Evolutionary conservation across 352 stramenopile species (phyloP).

Genomic region (Phytopythium aichiense): DNA sequence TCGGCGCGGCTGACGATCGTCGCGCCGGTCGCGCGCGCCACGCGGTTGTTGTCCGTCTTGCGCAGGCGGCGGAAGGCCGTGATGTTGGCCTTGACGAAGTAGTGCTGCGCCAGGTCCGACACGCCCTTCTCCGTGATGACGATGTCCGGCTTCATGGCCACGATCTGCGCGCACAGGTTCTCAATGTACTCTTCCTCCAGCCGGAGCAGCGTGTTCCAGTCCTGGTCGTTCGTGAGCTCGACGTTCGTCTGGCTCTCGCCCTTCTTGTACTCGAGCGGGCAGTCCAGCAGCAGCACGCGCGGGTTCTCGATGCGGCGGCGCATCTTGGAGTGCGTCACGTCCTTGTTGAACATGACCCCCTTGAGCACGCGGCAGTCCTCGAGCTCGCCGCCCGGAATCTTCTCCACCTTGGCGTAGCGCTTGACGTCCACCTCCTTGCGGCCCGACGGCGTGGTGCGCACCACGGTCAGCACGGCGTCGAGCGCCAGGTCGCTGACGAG

Average conservation of each 20-base stretch:
- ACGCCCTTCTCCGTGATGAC: conserved; percentile 99
- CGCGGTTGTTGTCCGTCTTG: conserved; percentile 99
- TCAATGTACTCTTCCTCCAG: conserved; percentile 99
- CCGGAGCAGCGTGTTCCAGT: conserved; percentile 98
- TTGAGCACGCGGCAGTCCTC: conserved; percentile 94
- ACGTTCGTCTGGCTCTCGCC: conserved; percentile 97
- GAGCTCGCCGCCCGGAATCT: conserved; percentile 97
- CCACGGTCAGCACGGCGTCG: conserved; percentile 95
- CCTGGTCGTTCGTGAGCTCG: conserved; percentile 98
- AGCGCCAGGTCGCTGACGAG: conserved; percentile 97
- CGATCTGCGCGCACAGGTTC: conserved; percentile 98
- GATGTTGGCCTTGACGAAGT: conserved; percentile 98
- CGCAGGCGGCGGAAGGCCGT: conserved; percentile 98
- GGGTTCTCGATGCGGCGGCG: conserved; percentile 97
- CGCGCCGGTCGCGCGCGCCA: conserved; percentile 94
- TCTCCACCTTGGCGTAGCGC: conserved; percentile 99
- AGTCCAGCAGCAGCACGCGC: conserved; percentile 98
- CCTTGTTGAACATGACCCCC: conserved; percentile 99
- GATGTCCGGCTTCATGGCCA: conserved; percentile 98
- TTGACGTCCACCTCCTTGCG: conserved; percentile 99
- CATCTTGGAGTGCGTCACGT: conserved; percentile 99
- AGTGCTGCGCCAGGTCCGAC: conserved; percentile 99
- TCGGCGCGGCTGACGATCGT: conserved; percentile 98
- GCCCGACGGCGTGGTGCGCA: conserved; percentile 77
- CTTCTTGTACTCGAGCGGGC: conserved; percentile 99